Base-by-base conservation (phyloP, 169 alveolate genomes). In the Fabrea salina region DNA sequence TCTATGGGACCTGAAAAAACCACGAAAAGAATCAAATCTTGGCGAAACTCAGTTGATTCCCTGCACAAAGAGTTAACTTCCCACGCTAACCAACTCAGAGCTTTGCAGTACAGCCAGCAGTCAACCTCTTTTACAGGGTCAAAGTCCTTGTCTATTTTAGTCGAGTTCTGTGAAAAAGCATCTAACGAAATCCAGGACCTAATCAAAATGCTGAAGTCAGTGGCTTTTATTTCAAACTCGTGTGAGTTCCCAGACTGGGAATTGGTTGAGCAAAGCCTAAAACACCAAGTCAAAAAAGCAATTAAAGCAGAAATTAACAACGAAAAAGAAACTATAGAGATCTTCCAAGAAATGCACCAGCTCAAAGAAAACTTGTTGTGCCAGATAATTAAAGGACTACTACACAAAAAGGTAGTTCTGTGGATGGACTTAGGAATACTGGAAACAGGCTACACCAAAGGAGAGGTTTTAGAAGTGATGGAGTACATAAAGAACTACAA, bases 1-100 rank as follows among this genome's bases (percentile, higher is more conserved):
- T n/a, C n/a, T n/a, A n/a, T n/a, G n/a, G n/a, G n/a, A n/a, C 74
- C 74, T 61, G 54, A 61, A 61, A 51, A 61, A 7, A 61, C 74
- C 2, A 61, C 74, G 2, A 47, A 33, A 33, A 68, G 61, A 44
- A 37, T 68, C 3, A n/a, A 57, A 0, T 25, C 78, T 16, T 68
- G 78, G 35, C 16, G 78, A 40, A 68, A 68, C 37, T 68, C 78
- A n/a, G 44, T 68, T 40, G 78, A 68, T 43, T 8, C 61, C 8
- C 44, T 68, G 35, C 66, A 68, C 8, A 68, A 47, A 47, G 78
- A 68, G 50, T 37, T 68, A n/a, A 39, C 19, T n/a, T 13, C 78
- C 11, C 78, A 68, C 44, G 78, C 50, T 1, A 30, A 40, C 16
- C 25, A 19, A 43, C 16, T 68, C 1, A 47, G 30, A 44, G 11